Base-by-base conservation (phyloP, 1,284 basidiomycete species). In the Papiliotrema flavescens region DNA sequence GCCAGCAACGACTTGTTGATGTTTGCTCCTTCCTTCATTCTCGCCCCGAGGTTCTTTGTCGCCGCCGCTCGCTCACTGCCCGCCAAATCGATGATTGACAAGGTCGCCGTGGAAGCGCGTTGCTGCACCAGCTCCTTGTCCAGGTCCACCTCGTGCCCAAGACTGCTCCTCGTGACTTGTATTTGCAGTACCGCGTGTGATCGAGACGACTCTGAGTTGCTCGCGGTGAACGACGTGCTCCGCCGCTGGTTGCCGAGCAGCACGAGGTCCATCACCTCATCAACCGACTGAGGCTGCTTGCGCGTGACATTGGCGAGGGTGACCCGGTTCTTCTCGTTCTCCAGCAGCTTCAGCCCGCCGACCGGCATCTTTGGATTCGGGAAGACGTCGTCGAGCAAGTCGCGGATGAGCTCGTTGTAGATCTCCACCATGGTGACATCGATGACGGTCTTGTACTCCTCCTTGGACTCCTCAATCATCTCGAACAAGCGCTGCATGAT, bases 341-440 rank as follows among this genome's bases (percentile, higher is more conserved):
- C 93, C 28, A 94, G 85, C 53, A 97, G 88, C 57, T 87, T 86
- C 37, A 94, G 82, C n/a, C 92, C 92, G 8, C 89, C 89, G 5
- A 32, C 28, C 28, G 28, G 28, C 53, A 86, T 83, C 47, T 87
- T 84, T 58, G 62, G 57, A 20, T 77, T 76, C 26, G 83, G 79
- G 23, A 81, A 79, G n/a, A 69, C 64, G 59, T 92, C 89, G 1
- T 85, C 78, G 42, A 98, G 85, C 19, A 98, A 85, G 75, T 98
- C 94, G n/a, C 90, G 88, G 62, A 97, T 97, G 70, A 91, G 90
- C 76, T 98, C 94, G 72, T 97, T 97, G 80, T 97, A 97, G 51
- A 98, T 95, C 75, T 98, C 94, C 55, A 97, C 84, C 77, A 96
- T 96, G 2, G 91, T 93, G 53, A 97, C 88, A 65, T 85, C 81